Base-by-base conservation (phyloP, 768 basidiomycete genomes). In the Cystobasidium ongulense region DNA sequence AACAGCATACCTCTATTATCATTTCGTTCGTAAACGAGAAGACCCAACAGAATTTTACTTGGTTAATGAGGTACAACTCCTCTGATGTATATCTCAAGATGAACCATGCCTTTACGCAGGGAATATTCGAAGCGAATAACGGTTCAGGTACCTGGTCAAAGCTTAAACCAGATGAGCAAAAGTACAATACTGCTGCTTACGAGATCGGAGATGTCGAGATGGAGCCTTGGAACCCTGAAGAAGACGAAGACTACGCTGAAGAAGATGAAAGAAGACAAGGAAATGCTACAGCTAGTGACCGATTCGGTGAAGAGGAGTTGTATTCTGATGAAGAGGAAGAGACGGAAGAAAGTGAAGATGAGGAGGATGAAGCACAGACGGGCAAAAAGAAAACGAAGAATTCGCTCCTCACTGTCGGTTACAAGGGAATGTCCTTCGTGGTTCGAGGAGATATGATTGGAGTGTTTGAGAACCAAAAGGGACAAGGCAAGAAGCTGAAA, bases 361-460 rank as follows among this genome's bases (percentile, higher is more conserved):
- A 76, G 13, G 68, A 80, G 50, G 76, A 65, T 70, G 75, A 76
- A 21, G 72, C 73, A 33, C 38, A 35, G 11, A 41, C 63, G 78
- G 57, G 57, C 5, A 11, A 17, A 10, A 72, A 61, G 35, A 78
- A 70, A n/a, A 75, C 76, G 17, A 79, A 78, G 63, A 98, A 98
- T 81, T 90, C 90, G 4, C 90, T 92, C 75, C 85, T 98, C 41
- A 91, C 90, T 1, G 88, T 98, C 46, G 95, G 95, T 13, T 94
- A 96, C 85, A 92, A 91, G 82, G 91, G 92, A 74, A 85, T 94
- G 33, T 92, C 93, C 13, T 96, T 91, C 78, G 93, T 97, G 73
- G 88, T 92, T 39, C 88, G 93, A 54, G 94, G 93, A 46, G 89
- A 79, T 59, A 77, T 77, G 78, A 78, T 79, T 35, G 79, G 79